Evolutionary conservation across 345 rosid species (phyloP).

Genomic region (Geranium rotundifolium): DNA sequence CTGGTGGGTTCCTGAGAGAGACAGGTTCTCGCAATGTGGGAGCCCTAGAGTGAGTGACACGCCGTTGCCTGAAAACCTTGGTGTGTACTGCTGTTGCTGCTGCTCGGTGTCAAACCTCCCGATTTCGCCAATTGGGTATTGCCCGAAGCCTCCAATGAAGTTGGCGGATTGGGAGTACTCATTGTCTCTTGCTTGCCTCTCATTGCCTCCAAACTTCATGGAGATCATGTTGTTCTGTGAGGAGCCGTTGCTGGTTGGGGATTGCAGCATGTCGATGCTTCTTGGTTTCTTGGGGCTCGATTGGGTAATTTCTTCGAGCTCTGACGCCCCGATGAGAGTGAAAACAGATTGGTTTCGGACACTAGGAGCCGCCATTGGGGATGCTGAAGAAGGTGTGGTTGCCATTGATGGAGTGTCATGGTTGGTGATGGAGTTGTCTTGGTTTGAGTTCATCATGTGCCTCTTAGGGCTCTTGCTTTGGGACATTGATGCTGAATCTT

Average conservation of each 20-base stretch:
- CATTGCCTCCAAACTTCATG: constrained; percentile 42
- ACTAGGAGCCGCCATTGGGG: constrained; percentile 30
- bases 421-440: constrained; percentile 12
- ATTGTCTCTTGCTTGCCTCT: constrained; percentile 55
- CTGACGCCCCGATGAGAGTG: constrained; percentile 49
- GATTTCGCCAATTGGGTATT: constrained; percentile 77
- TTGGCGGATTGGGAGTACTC: constrained; percentile 58
- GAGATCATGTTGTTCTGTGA: constrained; percentile 33
- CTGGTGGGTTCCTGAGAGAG: constrained; percentile 61
- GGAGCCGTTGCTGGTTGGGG: constrained; percentile 30
- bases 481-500: constrained; percentile 54
- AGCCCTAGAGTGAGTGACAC: constrained; percentile 90
- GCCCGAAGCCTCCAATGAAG: constrained; percentile 77
- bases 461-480: constrained; percentile 18
- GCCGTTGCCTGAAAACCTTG: constrained; percentile 64
- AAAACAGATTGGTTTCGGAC: constrained; percentile 44
- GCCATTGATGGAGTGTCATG: constrained; percentile 27
- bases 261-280: constrained; percentile 39
- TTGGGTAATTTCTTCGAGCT: constrained; percentile 63
- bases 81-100: constrained; percentile 56
- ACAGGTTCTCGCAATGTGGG: constrained; percentile 79
- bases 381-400: constrained; percentile 27
- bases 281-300: constrained; percentile 74
- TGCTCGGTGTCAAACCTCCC: constrained; percentile 72
- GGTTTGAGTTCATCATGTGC: no score